A percentile compares a stretch with the other conserved stretches of the same genome.
Conservation (phyloP, 2,329 filamentous ascomycete genomes). For the Arthrobotrys entomopaga region DNA sequence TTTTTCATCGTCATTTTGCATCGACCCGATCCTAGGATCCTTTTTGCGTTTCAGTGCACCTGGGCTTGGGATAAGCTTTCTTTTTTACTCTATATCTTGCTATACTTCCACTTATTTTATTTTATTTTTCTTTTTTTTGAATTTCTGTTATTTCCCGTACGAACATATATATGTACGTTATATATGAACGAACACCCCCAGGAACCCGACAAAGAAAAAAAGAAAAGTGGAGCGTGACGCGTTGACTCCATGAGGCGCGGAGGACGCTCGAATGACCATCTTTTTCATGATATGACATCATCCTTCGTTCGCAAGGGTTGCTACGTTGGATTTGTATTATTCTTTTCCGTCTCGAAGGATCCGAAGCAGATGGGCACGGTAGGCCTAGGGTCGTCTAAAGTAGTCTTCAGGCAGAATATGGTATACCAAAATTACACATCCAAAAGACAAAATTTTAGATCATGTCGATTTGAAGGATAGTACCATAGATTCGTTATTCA, state of each 20-base stretch:
- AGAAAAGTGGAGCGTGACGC: slow-evolving; percentile 40
- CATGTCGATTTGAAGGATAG: slow-evolving; percentile 3
- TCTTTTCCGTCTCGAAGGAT: background rate
- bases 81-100: background rate
- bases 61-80: background rate
- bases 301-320: background rate
- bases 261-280: slow-evolving; percentile 23
- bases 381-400: too few relatives aligned
- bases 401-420: background rate
- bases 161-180: too few relatives aligned
- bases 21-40: background rate
- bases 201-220: slow-evolving; percentile 1
- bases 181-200: background rate
- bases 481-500: slow-evolving; percentile 11
- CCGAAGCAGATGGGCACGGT: too few relatives aligned
- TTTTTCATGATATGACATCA: slow-evolving; percentile 15
- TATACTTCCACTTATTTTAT: too few relatives aligned
- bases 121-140: background rate
- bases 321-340: background rate
- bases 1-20: background rate
- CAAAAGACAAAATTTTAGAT: background rate
- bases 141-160: background rate
- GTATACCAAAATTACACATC: background rate
- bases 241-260: slow-evolving; percentile 44
- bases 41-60: background rate